Percentiles rank a stretch among this genome's conserved stretches.
These are phyloP conservation scores for Penicillium paneum DNA, from an alignment of 2,329 filamentous ascomycete species.

Conservation along the genomic window DNA sequence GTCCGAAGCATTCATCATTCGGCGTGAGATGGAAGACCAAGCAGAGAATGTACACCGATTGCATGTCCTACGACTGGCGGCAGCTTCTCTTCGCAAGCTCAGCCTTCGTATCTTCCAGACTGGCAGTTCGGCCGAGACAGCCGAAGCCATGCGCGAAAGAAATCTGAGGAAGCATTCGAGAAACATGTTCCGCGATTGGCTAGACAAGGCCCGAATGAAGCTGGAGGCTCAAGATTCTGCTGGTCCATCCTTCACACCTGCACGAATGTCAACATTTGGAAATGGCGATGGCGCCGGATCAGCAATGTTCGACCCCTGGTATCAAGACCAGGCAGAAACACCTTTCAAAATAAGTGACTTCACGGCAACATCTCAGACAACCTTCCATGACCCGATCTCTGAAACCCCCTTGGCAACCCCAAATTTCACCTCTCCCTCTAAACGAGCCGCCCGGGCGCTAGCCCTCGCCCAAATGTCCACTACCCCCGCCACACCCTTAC, in stretches of 20 bases:
- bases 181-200: conserved; percentile 56
- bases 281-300: conserved; percentile 20
- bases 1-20: conserved; percentile 34
- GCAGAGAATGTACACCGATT: conserved; percentile 48
- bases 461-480: conserved; percentile 43
- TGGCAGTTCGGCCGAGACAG: conserved; percentile 50
- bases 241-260: conserved; percentile 29
- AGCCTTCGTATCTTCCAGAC: conserved; percentile 58
- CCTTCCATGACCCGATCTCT: conserved; percentile 29
- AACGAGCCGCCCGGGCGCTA: conserved; percentile 43
- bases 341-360: conserved; percentile 40
- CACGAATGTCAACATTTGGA: conserved; percentile 22
- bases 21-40: conserved; percentile 40
- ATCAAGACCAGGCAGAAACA: conserved; percentile 30
- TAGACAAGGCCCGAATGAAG: conserved; percentile 41
- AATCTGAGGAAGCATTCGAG: conserved; percentile 55
- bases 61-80: conserved; percentile 47
- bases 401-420: conserved; percentile 41
- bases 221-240: conserved; percentile 31
- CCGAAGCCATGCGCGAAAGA: conserved; percentile 51
- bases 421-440: conserved; percentile 46
- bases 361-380: conserved; percentile 18
- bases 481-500: conserved; percentile 44
- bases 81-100: conserved; percentile 53
- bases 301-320: conserved; percentile 37